Evolutionary conservation across 2,329 filamentous ascomycete species (phyloP).

Genomic region (Verticillium albo-atrum): DNA sequence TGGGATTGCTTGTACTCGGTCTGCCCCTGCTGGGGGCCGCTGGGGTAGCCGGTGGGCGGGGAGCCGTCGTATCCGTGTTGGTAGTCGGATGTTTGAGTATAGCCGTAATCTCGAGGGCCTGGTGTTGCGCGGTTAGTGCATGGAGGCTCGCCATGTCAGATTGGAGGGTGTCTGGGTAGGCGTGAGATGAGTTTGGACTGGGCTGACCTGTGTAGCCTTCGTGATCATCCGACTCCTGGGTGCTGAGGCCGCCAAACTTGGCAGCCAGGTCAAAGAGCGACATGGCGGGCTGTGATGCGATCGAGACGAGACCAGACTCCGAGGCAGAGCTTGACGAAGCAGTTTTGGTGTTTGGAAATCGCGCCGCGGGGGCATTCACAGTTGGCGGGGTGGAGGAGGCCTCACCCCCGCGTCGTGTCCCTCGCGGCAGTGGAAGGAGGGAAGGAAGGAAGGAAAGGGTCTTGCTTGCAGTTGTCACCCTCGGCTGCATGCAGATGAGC

Average conservation of each 20-base stretch:
- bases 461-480: not conserved
- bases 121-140: not conserved
- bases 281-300: conserved; percentile 14
- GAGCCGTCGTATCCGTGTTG: conserved; percentile 7
- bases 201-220: conserved; percentile 7
- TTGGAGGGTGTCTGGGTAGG: not conserved
- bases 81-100: conserved; percentile 7
- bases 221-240: conserved; percentile 25
- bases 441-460: not conserved
- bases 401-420: not conserved
- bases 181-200: not conserved
- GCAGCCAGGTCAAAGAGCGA: conserved; percentile 28
- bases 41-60: conserved; percentile 9
- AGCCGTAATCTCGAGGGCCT: conserved; percentile 9
- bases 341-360: not conserved
- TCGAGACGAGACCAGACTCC: no score
- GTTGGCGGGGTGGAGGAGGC: not conserved
- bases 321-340: not conserved
- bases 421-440: not conserved
- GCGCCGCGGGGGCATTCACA: not conserved
- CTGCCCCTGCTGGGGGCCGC: conserved; percentile 11
- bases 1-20: conserved; percentile 8
- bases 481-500: not conserved
- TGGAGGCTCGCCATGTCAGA: not conserved
- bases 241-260: conserved; percentile 33